Percentiles rank a stretch among this genome's conserved stretches.
These are phyloP conservation scores for Micractinium sp. DNA, from an alignment of 139 green algal species.

Conservation along the genomic window DNA sequence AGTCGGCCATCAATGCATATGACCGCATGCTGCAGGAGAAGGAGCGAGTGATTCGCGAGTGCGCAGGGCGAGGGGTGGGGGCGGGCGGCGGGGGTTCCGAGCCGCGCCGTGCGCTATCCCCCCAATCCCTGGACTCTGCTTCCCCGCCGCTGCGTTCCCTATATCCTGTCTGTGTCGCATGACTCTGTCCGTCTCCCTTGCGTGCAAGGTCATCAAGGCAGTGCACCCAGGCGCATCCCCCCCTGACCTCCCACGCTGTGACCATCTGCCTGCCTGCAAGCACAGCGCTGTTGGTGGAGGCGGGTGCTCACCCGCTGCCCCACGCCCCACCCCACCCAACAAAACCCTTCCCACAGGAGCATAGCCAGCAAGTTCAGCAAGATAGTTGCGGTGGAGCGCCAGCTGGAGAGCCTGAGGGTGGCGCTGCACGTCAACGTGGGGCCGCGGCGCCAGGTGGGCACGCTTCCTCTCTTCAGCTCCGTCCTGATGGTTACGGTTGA, in stretches of 20 bases:
- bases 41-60: slow-evolving; percentile 58
- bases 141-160: not conserved
- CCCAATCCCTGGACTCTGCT: not conserved
- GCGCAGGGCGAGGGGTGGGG: not conserved
- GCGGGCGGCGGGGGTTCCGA: slow-evolving; percentile 16
- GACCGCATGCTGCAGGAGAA: slow-evolving; percentile 60
- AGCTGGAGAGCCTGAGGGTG: slow-evolving; percentile 65
- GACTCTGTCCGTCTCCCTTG: no score
- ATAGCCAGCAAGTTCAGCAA: slow-evolving; percentile 60
- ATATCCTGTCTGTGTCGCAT: not conserved
- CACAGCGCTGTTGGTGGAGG: no score
- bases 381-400: slow-evolving; percentile 65
- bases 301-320: not conserved
- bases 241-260: not conserved
- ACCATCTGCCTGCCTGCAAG: not conserved
- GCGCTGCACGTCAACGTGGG: slow-evolving; percentile 60
- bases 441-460: slow-evolving; percentile 33
- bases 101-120: slow-evolving; percentile 8
- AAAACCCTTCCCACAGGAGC: slow-evolving; percentile 31
- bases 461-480: no score
- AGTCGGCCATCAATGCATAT: slow-evolving; percentile 16
- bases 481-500: no score
- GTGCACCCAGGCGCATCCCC: not conserved
- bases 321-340: not conserved
- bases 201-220: not conserved